phyloP scores from a whole-genome alignment of 2,329 filamentous ascomycete species.

The Acarospora socialis region DNA sequence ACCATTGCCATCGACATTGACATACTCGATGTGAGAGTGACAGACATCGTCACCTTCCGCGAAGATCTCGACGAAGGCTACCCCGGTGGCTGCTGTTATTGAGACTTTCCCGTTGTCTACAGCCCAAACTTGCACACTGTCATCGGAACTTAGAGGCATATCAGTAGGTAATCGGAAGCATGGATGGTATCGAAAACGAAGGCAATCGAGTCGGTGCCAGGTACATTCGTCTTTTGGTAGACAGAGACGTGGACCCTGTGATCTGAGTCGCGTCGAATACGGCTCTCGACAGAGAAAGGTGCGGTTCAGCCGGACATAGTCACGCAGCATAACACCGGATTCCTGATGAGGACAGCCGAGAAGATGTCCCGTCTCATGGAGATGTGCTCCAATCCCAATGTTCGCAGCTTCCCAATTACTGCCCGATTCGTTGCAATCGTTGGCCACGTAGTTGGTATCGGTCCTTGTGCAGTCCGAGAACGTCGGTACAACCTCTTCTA shows the following conservation, averaged over 20 bases:
- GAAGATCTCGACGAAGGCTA: conserved; percentile 75
- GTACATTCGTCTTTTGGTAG: conserved; percentile 67
- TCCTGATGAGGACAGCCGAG: conserved; percentile 86
- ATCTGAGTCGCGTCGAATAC: conserved; percentile 74
- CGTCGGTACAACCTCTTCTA: conserved; percentile 80
- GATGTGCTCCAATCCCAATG: conserved; percentile 80
- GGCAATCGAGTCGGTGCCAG: conserved; percentile 80
- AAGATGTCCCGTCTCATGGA: conserved; percentile 81
- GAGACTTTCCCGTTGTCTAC: conserved; percentile 64
- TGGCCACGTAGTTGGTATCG: conserved; percentile 64
- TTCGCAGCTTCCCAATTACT: conserved; percentile 94
- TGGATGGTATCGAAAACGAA: conserved; percentile 81
- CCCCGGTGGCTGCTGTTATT: conserved; percentile 63
- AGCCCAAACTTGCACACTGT: conserved; percentile 73
- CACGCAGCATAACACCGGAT: conserved; percentile 78
- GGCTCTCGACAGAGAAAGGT: conserved; percentile 70
- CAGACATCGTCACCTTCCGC: conserved; percentile 69
- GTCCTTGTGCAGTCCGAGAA: conserved; percentile 86
- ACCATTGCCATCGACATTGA: conserved; percentile 43
- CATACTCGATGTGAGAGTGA: conserved; percentile 67
- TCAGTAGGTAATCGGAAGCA: conserved; percentile 79
- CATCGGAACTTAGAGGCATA: conserved; percentile 46
- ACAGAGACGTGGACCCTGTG: conserved; percentile 60
- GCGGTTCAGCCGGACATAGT: conserved; percentile 73
- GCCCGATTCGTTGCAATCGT: conserved; percentile 74